Evolutionary conservation across 352 stramenopile species (phyloP), one percentile per base, ranked within the genome.

Genomic region (Aphanomyces astaci): DNA sequence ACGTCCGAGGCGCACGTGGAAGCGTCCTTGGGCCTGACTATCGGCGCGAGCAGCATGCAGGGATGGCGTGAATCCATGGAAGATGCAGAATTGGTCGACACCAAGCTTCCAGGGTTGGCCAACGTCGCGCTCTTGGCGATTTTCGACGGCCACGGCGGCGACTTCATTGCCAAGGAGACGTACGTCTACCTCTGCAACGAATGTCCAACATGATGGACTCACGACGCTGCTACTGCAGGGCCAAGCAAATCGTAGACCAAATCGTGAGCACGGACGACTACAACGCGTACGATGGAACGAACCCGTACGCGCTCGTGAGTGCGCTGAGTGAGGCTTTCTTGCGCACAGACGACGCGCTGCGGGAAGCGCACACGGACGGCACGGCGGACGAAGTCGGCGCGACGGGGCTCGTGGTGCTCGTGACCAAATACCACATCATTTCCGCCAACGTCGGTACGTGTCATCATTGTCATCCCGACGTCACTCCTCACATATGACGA

Each of bases 51-150:
- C 25, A 74, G 75, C 49, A 95, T 95, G 87, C 87, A 95, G 64
- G 87, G 87, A 19, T 95, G 87, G 87, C 82, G 87, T 28, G 83
- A 92, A 51, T 78, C 80, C 0, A 95, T 95, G 87, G 87, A 95
- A 79, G 84, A 92, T 72, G 76, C 84, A 71, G 81, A 94, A 84
- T 70, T 93, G 31, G 77, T 83, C 25, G 71, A 76, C 32, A 55
- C 89, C n/a, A 68, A 80, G 30, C 74, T 81, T 5, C 54, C 72
- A 22, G 31, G 31, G 10, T 22, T 25, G 25, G n/a, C 40, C 9
- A 68, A 68, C 4, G 32, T 43, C 4, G 82, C 82, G 1, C 66
- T 91, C 40, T 92, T 94, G 65, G 84, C 82, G 9, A 84, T 94
- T 43, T 94, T 84, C 57, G 86, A 94, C 72, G 84, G 82, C 65